Conservation (phyloP, 495 filamentous ascomycete species). For the Clohesyomyces aquaticus region DNA sequence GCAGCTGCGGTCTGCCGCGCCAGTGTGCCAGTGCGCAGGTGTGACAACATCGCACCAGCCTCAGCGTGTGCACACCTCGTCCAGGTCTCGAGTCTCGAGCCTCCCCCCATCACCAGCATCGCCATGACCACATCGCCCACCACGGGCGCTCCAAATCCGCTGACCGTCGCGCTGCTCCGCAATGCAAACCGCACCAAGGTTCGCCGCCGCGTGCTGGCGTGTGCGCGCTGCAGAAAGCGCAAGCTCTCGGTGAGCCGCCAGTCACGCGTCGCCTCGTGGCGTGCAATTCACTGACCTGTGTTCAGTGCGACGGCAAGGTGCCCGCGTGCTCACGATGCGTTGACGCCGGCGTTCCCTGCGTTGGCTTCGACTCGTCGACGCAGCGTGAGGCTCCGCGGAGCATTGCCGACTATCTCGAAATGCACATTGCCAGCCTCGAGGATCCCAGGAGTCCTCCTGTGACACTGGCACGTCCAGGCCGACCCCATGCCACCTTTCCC, state of each 20-base stretch:
- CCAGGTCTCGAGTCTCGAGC: neutral
- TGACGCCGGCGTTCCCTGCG: slow-evolving; percentile 24
- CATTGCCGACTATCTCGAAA: slow-evolving; percentile 29
- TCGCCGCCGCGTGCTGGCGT: slow-evolving; percentile 31
- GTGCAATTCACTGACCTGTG: slow-evolving; percentile 10
- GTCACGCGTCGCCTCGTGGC: neutral
- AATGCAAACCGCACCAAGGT: slow-evolving; percentile 32
- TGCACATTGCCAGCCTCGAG: slow-evolving; percentile 26
- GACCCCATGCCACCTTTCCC: slow-evolving; percentile 8
- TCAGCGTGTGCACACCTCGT: neutral
- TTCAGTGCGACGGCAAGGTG: slow-evolving; percentile 32
- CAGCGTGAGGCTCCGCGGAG: slow-evolving; percentile 31
- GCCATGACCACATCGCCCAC: slow-evolving; percentile 16
- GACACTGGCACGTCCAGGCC: slow-evolving; percentile 5
- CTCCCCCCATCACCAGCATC: neutral
- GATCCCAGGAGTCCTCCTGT: slow-evolving; percentile 12
- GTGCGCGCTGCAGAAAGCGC: slow-evolving; percentile 29
- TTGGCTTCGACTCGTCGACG: slow-evolving; percentile 30
- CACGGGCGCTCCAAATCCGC: neutral
- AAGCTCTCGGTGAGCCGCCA: slow-evolving; percentile 29
- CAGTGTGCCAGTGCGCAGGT: too few relatives aligned
- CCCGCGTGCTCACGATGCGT: slow-evolving; percentile 27
- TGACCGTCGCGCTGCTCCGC: slow-evolving; percentile 1
- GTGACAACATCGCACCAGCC: neutral
- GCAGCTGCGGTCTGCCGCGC: neutral